Percentiles rank a stretch among this genome's conserved stretches.
Conservation (phyloP, 2,329 filamentous ascomycete genomes). For the Colletotrichum kahawae region DNA sequence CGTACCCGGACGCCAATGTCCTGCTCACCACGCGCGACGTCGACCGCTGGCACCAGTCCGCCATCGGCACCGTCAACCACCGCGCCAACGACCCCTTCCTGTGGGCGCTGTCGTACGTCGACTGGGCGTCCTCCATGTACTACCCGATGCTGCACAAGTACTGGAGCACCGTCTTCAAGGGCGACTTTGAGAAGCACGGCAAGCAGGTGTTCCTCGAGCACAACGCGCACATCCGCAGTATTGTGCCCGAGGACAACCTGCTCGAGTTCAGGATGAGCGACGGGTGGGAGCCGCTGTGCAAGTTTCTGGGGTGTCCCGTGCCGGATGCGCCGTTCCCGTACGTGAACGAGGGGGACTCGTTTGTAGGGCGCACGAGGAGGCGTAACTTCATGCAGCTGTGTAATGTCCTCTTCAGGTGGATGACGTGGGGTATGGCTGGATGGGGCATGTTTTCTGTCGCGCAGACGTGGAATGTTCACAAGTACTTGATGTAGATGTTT, state of each 20-base stretch:
- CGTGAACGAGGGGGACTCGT: constrained; percentile 31
- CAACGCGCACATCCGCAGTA: neutral
- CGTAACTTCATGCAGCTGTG: neutral
- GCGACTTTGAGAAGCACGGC: constrained; percentile 56
- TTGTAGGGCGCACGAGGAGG: neutral
- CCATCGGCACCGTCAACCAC: constrained; percentile 30
- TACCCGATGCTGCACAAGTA: constrained; percentile 74
- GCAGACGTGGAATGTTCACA: neutral
- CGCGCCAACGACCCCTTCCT: constrained; percentile 24
- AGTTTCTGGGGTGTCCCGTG: constrained; percentile 40
- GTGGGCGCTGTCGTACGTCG: constrained; percentile 35
- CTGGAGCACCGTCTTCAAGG: constrained; percentile 71
- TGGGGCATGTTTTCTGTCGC: neutral
- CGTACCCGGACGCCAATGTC: constrained; percentile 39
- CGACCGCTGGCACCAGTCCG: constrained; percentile 31
- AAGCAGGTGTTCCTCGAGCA: constrained; percentile 28
- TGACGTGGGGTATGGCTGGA: neutral
- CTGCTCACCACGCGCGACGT: constrained; percentile 34
- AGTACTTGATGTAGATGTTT: neutral
- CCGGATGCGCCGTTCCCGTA: constrained; percentile 38
- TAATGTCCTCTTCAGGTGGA: neutral
- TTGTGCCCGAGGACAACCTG: neutral
- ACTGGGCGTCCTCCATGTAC: constrained; percentile 72
- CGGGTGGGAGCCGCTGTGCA: constrained; percentile 50
- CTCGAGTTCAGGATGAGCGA: constrained; percentile 27